Conservation (phyloP, 176 grass and related monocot species). For the Poa annua region DNA sequence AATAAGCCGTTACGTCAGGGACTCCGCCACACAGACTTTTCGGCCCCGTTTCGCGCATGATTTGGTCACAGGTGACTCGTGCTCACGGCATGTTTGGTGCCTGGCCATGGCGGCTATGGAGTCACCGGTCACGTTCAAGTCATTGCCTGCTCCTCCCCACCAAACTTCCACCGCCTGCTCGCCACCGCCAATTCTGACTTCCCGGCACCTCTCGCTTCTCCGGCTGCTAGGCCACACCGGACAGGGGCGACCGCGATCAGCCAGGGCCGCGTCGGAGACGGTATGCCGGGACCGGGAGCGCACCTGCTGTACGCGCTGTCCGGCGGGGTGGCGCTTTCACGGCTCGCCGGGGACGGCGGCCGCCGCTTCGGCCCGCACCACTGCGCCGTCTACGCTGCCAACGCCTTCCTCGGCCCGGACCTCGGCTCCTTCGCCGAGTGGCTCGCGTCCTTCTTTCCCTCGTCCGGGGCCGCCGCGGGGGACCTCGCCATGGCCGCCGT, state of each 20-base stretch:
- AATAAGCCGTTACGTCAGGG: too few relatives aligned
- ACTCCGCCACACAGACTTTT: too few relatives aligned
- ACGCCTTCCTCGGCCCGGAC: slow-evolving; percentile 95
- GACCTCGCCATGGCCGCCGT: slow-evolving; percentile 69
- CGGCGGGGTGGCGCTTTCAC: slow-evolving; percentile 58
- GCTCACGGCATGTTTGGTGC: too few relatives aligned
- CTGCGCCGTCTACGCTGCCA: slow-evolving; percentile 78
- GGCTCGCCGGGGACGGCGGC: slow-evolving; percentile 43
- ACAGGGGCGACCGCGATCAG: too few relatives aligned
- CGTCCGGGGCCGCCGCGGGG: slow-evolving; percentile 12
- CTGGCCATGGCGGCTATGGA: too few relatives aligned
- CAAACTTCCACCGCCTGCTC: too few relatives aligned
- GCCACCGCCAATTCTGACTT: too few relatives aligned
- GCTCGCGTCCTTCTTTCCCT: slow-evolving; percentile 62
- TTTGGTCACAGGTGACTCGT: too few relatives aligned
- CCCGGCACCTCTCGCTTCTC: not conserved
- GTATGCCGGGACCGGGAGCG: slow-evolving; percentile 83
- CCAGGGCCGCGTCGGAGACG: too few relatives aligned
- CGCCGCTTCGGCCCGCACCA: slow-evolving; percentile 84
- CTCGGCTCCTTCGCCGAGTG: slow-evolving; percentile 89
- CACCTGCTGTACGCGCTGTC: slow-evolving; percentile 90
- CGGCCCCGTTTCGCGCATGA: too few relatives aligned
- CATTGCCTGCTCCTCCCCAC: too few relatives aligned
- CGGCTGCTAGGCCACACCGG: not conserved
- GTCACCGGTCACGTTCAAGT: too few relatives aligned